These are phyloP conservation scores for Botryobasidium botryosum DNA, from an alignment of 768 basidiomycete species.

Conservation along the genomic window DNA sequence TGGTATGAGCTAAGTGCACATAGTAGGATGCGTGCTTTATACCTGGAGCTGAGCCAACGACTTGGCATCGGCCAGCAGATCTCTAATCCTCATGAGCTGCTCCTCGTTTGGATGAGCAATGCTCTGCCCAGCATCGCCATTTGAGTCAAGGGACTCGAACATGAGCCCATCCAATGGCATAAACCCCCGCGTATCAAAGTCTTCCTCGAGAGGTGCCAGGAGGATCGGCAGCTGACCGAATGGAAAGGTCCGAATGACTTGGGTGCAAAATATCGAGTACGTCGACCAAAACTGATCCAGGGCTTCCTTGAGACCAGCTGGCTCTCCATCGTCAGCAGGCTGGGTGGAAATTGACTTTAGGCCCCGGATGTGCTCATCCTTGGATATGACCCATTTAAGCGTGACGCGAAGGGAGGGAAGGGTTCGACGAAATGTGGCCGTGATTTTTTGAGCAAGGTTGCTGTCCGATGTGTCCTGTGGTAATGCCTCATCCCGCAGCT, in stretches of 20 bases:
- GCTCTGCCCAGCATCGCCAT: constrained; percentile 6
- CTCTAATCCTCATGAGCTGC: constrained; percentile 84
- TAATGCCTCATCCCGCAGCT: constrained; percentile 29
- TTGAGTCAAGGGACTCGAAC: constrained; percentile 8
- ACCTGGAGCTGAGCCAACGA: constrained; percentile 44
- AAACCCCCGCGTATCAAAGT: constrained; percentile 77
- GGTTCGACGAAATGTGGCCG: constrained; percentile 68
- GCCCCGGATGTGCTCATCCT: constrained; percentile 36
- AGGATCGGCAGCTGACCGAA: constrained; percentile 38
- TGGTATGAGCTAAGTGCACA: neutral
- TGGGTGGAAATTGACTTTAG: constrained; percentile 13
- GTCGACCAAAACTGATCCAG: constrained; percentile 49
- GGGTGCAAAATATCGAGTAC: constrained; percentile 47
- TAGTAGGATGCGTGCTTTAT: neutral
- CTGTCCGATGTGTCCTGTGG: constrained; percentile 29
- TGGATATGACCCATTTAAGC: constrained; percentile 74
- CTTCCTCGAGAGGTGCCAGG: constrained; percentile 63
- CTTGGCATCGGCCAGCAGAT: constrained; percentile 58
- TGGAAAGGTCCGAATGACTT: constrained; percentile 55
- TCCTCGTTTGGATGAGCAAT: constrained; percentile 82
- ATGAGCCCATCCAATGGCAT: constrained; percentile 40
- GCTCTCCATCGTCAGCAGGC: constrained; percentile 19
- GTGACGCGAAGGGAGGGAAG: constrained; percentile 76
- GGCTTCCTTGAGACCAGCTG: constrained; percentile 24
- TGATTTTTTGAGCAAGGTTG: constrained; percentile 57